Base-by-base conservation (phyloP, 2,329 filamentous ascomycete genomes). In the Stagonosporopsis rhizophila region DNA sequence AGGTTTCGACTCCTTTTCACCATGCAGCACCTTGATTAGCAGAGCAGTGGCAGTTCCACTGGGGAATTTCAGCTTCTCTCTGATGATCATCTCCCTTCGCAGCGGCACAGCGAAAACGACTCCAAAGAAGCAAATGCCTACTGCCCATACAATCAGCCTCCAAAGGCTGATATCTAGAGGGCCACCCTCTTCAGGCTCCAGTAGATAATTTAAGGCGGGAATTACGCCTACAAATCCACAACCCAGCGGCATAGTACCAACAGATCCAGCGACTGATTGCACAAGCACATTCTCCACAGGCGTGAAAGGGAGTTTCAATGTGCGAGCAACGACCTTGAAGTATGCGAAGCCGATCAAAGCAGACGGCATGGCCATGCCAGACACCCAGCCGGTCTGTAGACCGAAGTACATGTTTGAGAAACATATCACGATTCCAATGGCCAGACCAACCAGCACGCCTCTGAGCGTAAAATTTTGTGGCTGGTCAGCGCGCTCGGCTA, bases 401-500 rank as follows among this genome's bases (percentile, higher is more conserved):
- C 95, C 95, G 74, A 99, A 99, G 77, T 98, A 99, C 82, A 96
- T 97, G 74, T 99, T 99, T 48, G 91, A 96, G 75, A 96, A 96
- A 72, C 91, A 95, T 70, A 98, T 96, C 52, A 98, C 82, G 4
- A 95, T 86, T 37, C 95, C 95, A 61, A 99, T 95, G 3, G 85
- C 80, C 6, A 96, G 81, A 15, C 95, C 95, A 25, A 91, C 91
- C 5, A 87, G 72, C 35, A 98, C 83, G 46, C 92, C 92, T 52
- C 95, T 89, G 23, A 89, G 55, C 0, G 95, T 98, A 78, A 99
- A 97, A 79, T 92, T 92, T 42, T 85, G 85, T 6, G 80, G 79
- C 59, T 81, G 74, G 6, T 67, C 62, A 3, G 77, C 77, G 52
- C 62, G 62, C 27, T 73, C 61, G 6, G 72, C 67, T 9, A 76